Base-by-base conservation (phyloP, 176 grass and related monocot genomes). In the Oryza officinalis region DNA sequence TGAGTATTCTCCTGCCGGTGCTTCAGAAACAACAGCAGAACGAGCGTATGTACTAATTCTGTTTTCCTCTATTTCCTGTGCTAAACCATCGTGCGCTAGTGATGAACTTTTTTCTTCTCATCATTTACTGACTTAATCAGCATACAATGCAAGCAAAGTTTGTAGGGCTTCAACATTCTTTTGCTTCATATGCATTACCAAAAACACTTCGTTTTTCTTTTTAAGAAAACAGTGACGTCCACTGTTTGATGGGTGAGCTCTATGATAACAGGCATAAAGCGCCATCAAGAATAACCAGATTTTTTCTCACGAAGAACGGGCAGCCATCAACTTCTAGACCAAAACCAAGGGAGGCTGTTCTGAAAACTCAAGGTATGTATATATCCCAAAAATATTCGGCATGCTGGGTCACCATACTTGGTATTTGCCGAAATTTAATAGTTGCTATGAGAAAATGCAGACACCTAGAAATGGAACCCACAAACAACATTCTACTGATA, bases 291-390 rank as follows among this genome's bases (percentile, higher is more conserved):
- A 83, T 91, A 77, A 81, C 74, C 17, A 94, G 89, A 57, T 73
- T 90, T 52, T 79, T 91, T 81, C 86, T 87, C 27, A 75, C 67
- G 38, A 99, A 94, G 74, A 90, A 71, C 73, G 93, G 89, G 40
- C 93, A 86, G 71, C 70, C 82, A 65, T 65, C 72, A 52, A 82
- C 54, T 49, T 64, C 89, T 43, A 85, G 80, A 32, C 28, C 60
- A 25, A 96, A 96, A 86, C 72, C 77, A 52, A 96, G 84, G 84
- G 93, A 99, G 54, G 43, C 90, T 79, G 71, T 82, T 80, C 50
- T 83, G 20, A 95, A 88, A 81, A 74, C 90, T 52, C 69, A 72
- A 88, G 88, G 88, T 95, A 86, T 17, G 68, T 40, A 85, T 18
- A 13, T 15, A 15, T 4, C 8, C 57, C n/a, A 61, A 71, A 23